Percentiles rank a stretch among this genome's conserved stretches.
phyloP scores from a whole-genome alignment of 306 rosid genomes.

The Begonia loranthoides region DNA sequence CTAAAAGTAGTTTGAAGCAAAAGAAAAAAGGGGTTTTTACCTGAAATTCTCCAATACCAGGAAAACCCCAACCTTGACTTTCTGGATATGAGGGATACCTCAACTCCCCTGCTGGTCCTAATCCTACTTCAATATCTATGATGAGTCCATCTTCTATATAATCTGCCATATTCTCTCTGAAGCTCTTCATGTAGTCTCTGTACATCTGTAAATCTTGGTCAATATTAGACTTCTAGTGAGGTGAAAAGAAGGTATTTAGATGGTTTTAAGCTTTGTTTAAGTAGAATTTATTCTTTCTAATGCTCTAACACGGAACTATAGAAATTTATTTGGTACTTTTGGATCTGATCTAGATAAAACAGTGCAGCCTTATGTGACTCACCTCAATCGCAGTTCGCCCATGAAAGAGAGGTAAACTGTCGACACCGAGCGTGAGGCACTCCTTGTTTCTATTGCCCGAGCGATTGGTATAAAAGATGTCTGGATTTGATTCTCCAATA shows the following conservation, averaged over 20 bases:
- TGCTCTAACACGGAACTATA: too few relatives aligned
- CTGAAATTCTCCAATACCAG: conserved; percentile 95
- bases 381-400: conserved; percentile 82
- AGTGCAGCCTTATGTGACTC: not conserved
- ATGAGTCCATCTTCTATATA: conserved; percentile 54
- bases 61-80: conserved; percentile 65
- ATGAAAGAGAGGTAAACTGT: conserved; percentile 42
- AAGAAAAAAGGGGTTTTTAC: conserved; percentile 30
- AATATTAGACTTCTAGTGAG: conserved; percentile 4
- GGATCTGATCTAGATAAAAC: too few relatives aligned
- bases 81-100: conserved; percentile 68
- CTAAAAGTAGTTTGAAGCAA: not conserved
- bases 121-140: conserved; percentile 83
- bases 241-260: too few relatives aligned
- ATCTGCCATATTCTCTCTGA: conserved; percentile 64
- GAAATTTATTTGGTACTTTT: too few relatives aligned
- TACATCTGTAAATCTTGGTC: conserved; percentile 34
- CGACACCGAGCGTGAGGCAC: conserved; percentile 64
- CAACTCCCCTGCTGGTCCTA: conserved; percentile 90
- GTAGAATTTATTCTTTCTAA: too few relatives aligned
- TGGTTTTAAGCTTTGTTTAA: too few relatives aligned
- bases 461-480: conserved; percentile 57
- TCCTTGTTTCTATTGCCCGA: conserved; percentile 45
- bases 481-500: conserved; percentile 52
- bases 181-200: conserved; percentile 66